Base-by-base conservation (phyloP, 192 early-diverging fungal genomes). In the Backusella sp. region DNA sequence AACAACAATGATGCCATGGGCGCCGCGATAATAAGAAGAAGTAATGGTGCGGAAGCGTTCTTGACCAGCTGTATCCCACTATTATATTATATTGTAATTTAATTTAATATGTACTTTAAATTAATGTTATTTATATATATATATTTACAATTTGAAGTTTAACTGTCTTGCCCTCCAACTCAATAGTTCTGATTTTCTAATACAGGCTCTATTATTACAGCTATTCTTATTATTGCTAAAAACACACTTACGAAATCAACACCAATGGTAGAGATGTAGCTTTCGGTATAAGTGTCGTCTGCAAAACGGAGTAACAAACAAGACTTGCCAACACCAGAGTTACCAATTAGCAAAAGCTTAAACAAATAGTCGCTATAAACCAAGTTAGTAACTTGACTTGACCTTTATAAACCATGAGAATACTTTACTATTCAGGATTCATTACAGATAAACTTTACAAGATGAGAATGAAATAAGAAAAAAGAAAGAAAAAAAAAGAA, bases 11-110 rank as follows among this genome's bases (percentile, higher is more conserved):
- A 97, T 96, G 6, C 96, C 96, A 86, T 97, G 96, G 4, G 96
- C 96, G 5, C 96, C 96, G 56, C 96, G 93, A 85, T 97, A 98
- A 89, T 98, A 98, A 39, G 91, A 91, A 9, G 96, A 97, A 46
- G 96, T 97, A 79, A 98, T 97, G 75, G 96, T 97, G 56, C 96
- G 92, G 93, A 98, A 98, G 52, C 96, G 91, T 82, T 98, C 96
- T 85, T 97, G 96, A 39, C 96, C 96, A 42, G 96, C 96, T 41
- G 96, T 98, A 82, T 98, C 96, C 95, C 96, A 97, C 89, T 93
- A 62, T 62, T 28, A 12, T 28, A 32, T 32, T 32, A 3, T 32
- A 32, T 32, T 32, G 32, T 62, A 28, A 26, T 14, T 59, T 28
- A 4, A 41, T 23, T 46, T 49, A 49, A 46, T 62, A 62, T 4